Evolutionary conservation across 805 yeast species (phyloP), one percentile per base, ranked within the genome.

Genomic region (Yarrowia porcina): DNA sequence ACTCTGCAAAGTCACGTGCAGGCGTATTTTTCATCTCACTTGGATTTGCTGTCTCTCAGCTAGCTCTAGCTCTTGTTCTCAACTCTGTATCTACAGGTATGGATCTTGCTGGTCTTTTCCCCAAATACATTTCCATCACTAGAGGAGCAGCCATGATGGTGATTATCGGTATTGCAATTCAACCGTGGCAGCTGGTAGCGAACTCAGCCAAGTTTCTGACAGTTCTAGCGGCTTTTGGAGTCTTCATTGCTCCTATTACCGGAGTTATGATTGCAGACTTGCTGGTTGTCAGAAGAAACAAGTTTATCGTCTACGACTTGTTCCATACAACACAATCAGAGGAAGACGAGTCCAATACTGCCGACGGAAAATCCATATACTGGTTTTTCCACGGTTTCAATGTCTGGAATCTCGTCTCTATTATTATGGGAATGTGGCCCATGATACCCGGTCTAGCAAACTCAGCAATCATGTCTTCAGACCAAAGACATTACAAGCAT

Each of bases 21-120:
- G 85, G 79, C 8, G 79, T 80, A 1, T 81, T 82, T 69, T 82
- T 79, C 65, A 72, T 75, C 10, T 71, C 77, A 0, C 64, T 73
- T 20, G 59, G 59, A 23, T 52, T 52, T 52, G 44, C 59, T 4
- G 59, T 52, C 6, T 52, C 59, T 2, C 59, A 52, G 44, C 44
- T 52, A 8, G 59, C 59, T 13, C 59, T 52, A 10, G 59, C 59
- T 0, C 23, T 52, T 1, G 73, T 78, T 42, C 80, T 72, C 42
- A 78, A 78, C 64, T 77, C 78, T 27, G 72, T 76, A 36, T 73
- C 81, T 49, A 82, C 81, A 12, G 83, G 83, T 17, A 82, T 80
- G 74, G 84, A 81, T 65, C 67, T 82, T 49, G 78, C 80, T 21
- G 82, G 80, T 63, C 66, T 82, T 65, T 73, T 76, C 54, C 83